Percentiles rank a stretch among this genome's conserved stretches.
Conservation (phyloP, 1,284 basidiomycete species). For the Trametes polyzona region DNA sequence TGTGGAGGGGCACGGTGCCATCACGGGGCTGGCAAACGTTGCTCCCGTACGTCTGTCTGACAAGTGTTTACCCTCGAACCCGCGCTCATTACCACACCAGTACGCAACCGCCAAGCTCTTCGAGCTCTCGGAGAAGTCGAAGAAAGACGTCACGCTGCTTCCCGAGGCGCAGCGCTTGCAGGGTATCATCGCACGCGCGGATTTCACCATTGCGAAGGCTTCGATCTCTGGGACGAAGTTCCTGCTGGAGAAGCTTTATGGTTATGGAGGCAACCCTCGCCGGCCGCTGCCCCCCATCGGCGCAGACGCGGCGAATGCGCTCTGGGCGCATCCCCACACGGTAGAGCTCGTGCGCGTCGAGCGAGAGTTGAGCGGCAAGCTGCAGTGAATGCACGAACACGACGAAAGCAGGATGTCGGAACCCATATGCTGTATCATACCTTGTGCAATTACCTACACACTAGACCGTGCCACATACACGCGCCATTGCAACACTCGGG, state of each 20-base stretch:
- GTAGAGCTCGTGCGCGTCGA: constrained; percentile 70
- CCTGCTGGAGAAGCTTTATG: constrained; percentile 72
- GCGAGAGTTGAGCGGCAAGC: constrained; percentile 55
- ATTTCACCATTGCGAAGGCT: constrained; percentile 78
- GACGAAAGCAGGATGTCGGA: background rate
- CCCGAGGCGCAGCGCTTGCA: constrained; percentile 77
- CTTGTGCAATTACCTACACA: background rate
- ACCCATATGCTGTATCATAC: constrained; percentile 15
- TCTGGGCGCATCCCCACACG: constrained; percentile 76
- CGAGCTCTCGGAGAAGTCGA: constrained; percentile 59
- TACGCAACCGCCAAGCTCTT: constrained; percentile 66
- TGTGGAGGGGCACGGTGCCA: constrained; percentile 76
- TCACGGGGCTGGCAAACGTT: constrained; percentile 81
- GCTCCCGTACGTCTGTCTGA: constrained; percentile 60
- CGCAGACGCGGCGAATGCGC: constrained; percentile 51
- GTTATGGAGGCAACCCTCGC: constrained; percentile 78
- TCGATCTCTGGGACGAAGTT: constrained; percentile 86
- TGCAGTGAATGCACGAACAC: constrained; percentile 8
- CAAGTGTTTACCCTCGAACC: background rate
- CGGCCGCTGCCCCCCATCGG: constrained; percentile 73
- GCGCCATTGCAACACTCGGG: too few species aligned
- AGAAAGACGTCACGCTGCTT: constrained; percentile 58
- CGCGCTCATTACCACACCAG: constrained; percentile 40
- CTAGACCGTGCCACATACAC: background rate
- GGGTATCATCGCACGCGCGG: constrained; percentile 78